Base-by-base conservation (phyloP, 1,139 yeast genomes). In the Ogataea hybrid region DNA sequence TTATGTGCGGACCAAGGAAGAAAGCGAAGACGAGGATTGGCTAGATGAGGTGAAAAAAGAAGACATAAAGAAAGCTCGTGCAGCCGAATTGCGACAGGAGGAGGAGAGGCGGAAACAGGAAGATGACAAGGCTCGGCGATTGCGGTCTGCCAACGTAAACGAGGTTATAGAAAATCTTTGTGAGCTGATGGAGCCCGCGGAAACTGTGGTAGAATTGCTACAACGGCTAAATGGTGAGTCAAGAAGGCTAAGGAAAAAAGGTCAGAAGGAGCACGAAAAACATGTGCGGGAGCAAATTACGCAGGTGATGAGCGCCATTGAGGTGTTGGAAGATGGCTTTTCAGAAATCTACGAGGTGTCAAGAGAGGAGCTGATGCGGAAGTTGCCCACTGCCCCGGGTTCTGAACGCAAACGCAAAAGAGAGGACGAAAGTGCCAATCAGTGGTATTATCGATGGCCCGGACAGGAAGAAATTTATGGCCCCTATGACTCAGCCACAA, bases 361-460 rank as follows among this genome's bases (percentile, higher is more conserved):
- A 4, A 64, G 77, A 47, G 92, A 84, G 51, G 81, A 79, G 55
- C 62, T 84, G 29, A 71, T 76, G 68, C 59, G 89, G 45, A 58
- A 62, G 11, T 36, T 81, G 83, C 0, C 89, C 88, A 0, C 56
- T 86, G 0, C 54, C 45, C 8, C 37, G 41, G 33, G 16, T 52
- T 52, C 27, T 42, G 35, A 49, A 44, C 29, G 47, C 41, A 28
- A 42, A 21, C 42, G 48, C 10, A 43, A 42, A 3, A 54, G 49
- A 15, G 46, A 46, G 15, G 62, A 46, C 12, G 63, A 40, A n/a
- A 20, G 22, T 5, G 32, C 27, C 11, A 12, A 23, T 10, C 27
- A 64, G 49, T 64, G 87, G 87, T 80, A 78, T 50, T 83, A 79
- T 56, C 67, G 70, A 50, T 84, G 89, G 88, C 53, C 58, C 5